phyloP scores from a whole-genome alignment of 2,329 filamentous ascomycete genomes.

The Fusarium sp. region DNA sequence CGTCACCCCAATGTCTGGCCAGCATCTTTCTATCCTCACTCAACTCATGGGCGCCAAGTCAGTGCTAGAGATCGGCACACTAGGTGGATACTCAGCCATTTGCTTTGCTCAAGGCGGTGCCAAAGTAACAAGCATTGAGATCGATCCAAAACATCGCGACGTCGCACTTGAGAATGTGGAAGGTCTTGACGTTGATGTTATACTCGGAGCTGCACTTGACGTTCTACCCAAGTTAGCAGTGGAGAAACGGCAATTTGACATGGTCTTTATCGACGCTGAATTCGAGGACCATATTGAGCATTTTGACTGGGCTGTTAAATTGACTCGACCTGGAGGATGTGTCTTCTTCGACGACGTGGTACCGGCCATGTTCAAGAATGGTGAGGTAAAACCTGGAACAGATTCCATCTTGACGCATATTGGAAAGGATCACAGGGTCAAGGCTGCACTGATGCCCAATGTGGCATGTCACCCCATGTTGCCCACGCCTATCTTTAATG shows the following conservation, averaged over 20 bases:
- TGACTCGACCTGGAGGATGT: slow-evolving; percentile 51
- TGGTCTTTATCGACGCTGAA: slow-evolving; percentile 64
- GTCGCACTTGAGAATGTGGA: slow-evolving; percentile 57
- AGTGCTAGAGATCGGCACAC: slow-evolving; percentile 63
- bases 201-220: slow-evolving; percentile 56
- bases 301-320: slow-evolving; percentile 55
- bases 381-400: neutral
- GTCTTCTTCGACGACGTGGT: slow-evolving; percentile 64
- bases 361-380: slow-evolving; percentile 1
- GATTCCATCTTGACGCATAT: slow-evolving; percentile 36
- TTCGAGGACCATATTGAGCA: slow-evolving; percentile 60
- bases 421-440: slow-evolving; percentile 38
- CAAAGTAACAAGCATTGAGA: slow-evolving; percentile 61
- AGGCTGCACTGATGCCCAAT: slow-evolving; percentile 39
- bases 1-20: slow-evolving; percentile 48
- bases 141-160: slow-evolving; percentile 54
- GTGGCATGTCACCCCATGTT: neutral
- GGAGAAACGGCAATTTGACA: slow-evolving; percentile 56
- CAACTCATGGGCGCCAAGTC: slow-evolving; percentile 48
- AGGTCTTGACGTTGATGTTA: slow-evolving; percentile 55
- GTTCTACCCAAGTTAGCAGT: slow-evolving; percentile 48
- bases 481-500: neutral
- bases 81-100: slow-evolving; percentile 64
- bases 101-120: slow-evolving; percentile 54
- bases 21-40: slow-evolving; percentile 52